Percentiles rank a stretch among this genome's conserved stretches.
phyloP scores from a whole-genome alignment of 768 basidiomycete species.

The Macrolepiota albuminosa region DNA sequence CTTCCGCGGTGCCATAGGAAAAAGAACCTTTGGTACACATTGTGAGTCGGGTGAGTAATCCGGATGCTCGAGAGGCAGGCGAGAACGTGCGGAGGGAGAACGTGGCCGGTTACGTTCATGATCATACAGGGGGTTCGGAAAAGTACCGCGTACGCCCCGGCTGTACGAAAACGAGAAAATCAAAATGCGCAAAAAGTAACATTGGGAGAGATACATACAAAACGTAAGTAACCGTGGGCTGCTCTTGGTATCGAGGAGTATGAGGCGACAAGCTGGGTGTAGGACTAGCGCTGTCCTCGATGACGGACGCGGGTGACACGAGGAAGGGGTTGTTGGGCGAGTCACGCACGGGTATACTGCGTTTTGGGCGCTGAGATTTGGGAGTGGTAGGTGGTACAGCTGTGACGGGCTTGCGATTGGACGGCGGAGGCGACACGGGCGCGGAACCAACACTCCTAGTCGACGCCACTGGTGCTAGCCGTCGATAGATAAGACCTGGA shows the following conservation, averaged over 20 bases:
- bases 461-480: slow-evolving; percentile 14
- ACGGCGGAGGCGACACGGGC: slow-evolving; percentile 65
- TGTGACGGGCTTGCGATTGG: slow-evolving; percentile 37
- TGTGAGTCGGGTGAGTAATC: slow-evolving; percentile 57
- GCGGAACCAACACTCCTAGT: slow-evolving; percentile 23
- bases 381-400: slow-evolving; percentile 38
- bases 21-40: slow-evolving; percentile 55
- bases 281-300: slow-evolving; percentile 28
- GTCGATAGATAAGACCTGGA: slow-evolving; percentile 32
- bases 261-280: slow-evolving; percentile 29
- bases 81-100: slow-evolving; percentile 42
- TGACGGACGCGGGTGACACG: slow-evolving; percentile 25
- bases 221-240: slow-evolving; percentile 64
- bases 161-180: slow-evolving; percentile 28
- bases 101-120: slow-evolving; percentile 34
- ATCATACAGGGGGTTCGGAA: slow-evolving; percentile 62
- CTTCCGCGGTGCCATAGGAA: slow-evolving; percentile 30
- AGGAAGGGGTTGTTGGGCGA: slow-evolving; percentile 75
- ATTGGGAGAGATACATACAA: slow-evolving; percentile 46
- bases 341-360: slow-evolving; percentile 39
- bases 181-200: background rate
- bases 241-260: slow-evolving; percentile 38
- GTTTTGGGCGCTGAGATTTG: slow-evolving; percentile 19
- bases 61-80: slow-evolving; percentile 56
- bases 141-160: slow-evolving; percentile 60